Percentiles rank a stretch among this genome's conserved stretches.
Evolutionary conservation across 108 stramenopile species (phyloP).

Genomic region (Asterionellopsis glacialis): DNA sequence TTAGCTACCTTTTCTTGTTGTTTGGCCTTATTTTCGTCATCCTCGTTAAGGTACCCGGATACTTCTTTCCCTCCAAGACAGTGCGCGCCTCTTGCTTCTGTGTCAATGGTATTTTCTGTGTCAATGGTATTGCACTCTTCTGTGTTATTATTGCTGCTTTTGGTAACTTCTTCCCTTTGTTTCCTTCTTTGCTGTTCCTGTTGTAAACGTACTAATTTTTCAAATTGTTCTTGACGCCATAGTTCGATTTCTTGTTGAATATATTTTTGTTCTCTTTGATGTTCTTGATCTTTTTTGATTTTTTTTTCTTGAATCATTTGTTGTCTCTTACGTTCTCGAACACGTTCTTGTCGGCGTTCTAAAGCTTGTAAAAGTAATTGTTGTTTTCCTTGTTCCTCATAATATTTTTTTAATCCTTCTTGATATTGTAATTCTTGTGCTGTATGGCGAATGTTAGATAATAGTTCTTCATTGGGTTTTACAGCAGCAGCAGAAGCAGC

Average conservation of each 20-base stretch:
- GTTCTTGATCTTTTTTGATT: not conserved
- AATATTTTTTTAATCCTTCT: not conserved
- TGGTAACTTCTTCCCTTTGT: not conserved
- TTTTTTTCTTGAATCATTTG: not conserved
- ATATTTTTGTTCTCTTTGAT: not conserved
- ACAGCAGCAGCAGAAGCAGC: not conserved
- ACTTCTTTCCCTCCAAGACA: too few species aligned
- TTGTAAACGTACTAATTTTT: not conserved
- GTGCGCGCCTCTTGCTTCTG: too few species aligned
- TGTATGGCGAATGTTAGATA: not conserved
- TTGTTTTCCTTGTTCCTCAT: not conserved
- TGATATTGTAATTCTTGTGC: not conserved
- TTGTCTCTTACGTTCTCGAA: not conserved
- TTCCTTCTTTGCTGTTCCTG: not conserved
- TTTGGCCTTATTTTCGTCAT: too few species aligned
- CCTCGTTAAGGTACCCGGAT: too few species aligned
- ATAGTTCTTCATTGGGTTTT: not conserved
- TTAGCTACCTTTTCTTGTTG: not conserved
- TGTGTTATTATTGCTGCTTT: too few species aligned
- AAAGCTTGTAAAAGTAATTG: not conserved
- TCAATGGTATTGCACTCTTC: too few species aligned
- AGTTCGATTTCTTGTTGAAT: slow-evolving; percentile 3
- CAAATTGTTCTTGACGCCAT: not conserved
- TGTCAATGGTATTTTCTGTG: too few species aligned
- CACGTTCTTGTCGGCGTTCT: not conserved